Conservation (phyloP, 768 basidiomycete genomes). For the Lactarius pseudohatsudake region DNA sequence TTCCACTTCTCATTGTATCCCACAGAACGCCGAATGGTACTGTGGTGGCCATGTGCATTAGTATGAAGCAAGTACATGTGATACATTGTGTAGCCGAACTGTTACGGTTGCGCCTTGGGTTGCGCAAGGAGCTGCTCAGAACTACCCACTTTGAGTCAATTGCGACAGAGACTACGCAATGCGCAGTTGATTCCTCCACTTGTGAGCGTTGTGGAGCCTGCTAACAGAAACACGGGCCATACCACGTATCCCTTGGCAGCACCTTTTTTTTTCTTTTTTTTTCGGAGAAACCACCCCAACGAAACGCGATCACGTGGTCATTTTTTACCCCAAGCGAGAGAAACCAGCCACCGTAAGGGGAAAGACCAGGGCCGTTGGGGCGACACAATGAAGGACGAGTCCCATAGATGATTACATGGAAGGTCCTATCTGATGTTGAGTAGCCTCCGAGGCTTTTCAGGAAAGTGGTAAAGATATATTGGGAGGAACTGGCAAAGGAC, state of each 20-base stretch:
- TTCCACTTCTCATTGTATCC: too few species aligned
- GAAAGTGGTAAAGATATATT: neutral
- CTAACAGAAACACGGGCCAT: neutral
- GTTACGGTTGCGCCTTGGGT: too few species aligned
- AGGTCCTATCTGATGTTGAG: neutral
- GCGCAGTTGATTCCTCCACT: too few species aligned
- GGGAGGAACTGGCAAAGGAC: neutral
- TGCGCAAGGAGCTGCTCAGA: neutral
- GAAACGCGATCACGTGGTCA: conserved; percentile 27
- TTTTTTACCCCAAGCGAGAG: conserved; percentile 16
- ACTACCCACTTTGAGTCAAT: neutral
- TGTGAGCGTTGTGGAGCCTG: neutral
- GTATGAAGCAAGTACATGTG: neutral
- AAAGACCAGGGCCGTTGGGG: neutral
- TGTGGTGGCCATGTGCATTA: neutral
- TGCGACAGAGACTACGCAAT: too few species aligned
- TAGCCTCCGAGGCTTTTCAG: neutral
- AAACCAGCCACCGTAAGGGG: neutral
- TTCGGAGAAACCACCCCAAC: conserved; percentile 18
- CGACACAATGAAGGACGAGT: neutral
- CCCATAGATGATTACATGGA: neutral
- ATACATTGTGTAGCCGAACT: neutral
- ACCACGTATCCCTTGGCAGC: neutral
- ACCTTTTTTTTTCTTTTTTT: neutral
- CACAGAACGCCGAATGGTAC: too few species aligned